phyloP scores from a whole-genome alignment of 2,329 filamentous ascomycete species.

The Hypoxylon rubiginosum region DNA sequence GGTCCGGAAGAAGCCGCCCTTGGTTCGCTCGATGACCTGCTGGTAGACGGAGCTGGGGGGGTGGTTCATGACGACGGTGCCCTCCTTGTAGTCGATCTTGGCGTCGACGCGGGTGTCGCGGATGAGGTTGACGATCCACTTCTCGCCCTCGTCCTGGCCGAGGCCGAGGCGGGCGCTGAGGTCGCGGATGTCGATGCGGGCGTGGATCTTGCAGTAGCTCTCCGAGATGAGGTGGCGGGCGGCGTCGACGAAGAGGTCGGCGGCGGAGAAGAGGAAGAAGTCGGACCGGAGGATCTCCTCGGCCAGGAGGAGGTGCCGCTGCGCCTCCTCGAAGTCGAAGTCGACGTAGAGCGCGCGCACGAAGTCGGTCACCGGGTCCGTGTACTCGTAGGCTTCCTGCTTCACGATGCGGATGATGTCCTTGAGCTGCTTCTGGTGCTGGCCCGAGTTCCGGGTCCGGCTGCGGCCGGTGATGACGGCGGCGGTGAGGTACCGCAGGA shows the following conservation, averaged over 20 bases:
- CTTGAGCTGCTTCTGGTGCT: slow-evolving; percentile 98
- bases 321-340: slow-evolving; percentile 97
- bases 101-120: slow-evolving; percentile 96
- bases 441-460: slow-evolving; percentile 82
- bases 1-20: slow-evolving; percentile 98
- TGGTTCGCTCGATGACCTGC: slow-evolving; percentile 98
- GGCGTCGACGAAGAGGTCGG: slow-evolving; percentile 92
- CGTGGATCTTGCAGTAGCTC: slow-evolving; percentile 99
- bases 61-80: slow-evolving; percentile 99
- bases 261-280: slow-evolving; percentile 91
- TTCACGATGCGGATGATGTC: slow-evolving; percentile 95
- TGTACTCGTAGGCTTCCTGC: slow-evolving; percentile 98
- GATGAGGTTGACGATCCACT: slow-evolving; percentile 99
- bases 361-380: slow-evolving; percentile 95
- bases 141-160: slow-evolving; percentile 95
- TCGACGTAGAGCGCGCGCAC: slow-evolving; percentile 94
- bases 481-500: slow-evolving; percentile 91
- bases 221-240: slow-evolving; percentile 97
- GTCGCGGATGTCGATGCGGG: slow-evolving; percentile 97
- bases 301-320: slow-evolving; percentile 86
- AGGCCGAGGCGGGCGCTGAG: slow-evolving; percentile 92
- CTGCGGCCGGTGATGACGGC: slow-evolving; percentile 94
- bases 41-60: slow-evolving; percentile 98
- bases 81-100: slow-evolving; percentile 99
- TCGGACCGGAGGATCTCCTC: slow-evolving; percentile 93